A percentile compares a stretch with the other conserved stretches of the same genome.
These are phyloP conservation scores for Sequoiadendron giganteum DNA, from an alignment of 75 land plant species.

Conservation along the genomic window DNA sequence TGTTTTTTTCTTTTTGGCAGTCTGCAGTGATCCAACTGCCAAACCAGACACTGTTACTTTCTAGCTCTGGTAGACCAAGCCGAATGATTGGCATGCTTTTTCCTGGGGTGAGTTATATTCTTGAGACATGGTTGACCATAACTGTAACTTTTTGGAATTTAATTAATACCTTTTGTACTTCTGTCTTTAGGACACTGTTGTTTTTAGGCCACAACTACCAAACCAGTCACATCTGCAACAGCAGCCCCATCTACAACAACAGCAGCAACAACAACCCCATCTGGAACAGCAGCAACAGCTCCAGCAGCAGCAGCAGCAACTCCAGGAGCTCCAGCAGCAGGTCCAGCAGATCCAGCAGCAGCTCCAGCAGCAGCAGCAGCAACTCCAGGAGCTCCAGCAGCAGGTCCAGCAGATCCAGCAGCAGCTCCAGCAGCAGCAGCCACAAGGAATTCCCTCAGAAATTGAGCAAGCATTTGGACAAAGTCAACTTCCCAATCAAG, in stretches of 20 bases:
- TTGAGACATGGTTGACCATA: neutral
- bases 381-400: slow-evolving; percentile 22
- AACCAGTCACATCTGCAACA: slow-evolving; percentile 53
- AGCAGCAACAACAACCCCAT: too few species aligned
- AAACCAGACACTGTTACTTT: slow-evolving; percentile 77
- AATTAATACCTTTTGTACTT: slow-evolving; percentile 8
- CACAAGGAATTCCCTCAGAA: slow-evolving; percentile 35
- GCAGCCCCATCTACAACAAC: too few species aligned
- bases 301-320: slow-evolving; percentile 21
- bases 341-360: slow-evolving; percentile 31
- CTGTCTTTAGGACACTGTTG: slow-evolving; percentile 80
- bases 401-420: slow-evolving; percentile 31
- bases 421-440: slow-evolving; percentile 43
- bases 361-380: slow-evolving; percentile 42
- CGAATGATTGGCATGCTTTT: slow-evolving; percentile 93
- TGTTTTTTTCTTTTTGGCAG: slow-evolving; percentile 25
- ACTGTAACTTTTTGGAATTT: neutral
- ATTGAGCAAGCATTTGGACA: slow-evolving; percentile 59
- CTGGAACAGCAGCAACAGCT: slow-evolving; percentile 11
- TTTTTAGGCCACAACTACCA: slow-evolving; percentile 77
- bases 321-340: slow-evolving; percentile 25
- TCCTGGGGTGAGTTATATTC: slow-evolving; percentile 61
- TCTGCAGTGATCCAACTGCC: slow-evolving; percentile 91
- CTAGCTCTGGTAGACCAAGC: slow-evolving; percentile 76
- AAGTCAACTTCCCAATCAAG: slow-evolving; percentile 37